phyloP scores from a whole-genome alignment of 1,284 basidiomycete species.

The Apiotrichum gracile region DNA sequence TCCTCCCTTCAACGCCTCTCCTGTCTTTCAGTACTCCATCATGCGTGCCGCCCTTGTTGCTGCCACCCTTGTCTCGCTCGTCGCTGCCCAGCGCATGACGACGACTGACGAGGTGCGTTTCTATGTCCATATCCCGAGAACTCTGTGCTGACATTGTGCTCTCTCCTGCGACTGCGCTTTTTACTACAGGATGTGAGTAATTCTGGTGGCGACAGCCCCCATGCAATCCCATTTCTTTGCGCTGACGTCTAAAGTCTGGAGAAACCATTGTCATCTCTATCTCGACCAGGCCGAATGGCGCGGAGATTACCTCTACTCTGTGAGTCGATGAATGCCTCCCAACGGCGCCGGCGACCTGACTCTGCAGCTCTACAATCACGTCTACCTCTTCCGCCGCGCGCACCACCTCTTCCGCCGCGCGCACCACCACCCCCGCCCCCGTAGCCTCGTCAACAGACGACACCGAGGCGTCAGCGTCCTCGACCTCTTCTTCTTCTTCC shows the following conservation, averaged over 20 bases:
- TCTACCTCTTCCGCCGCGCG: neutral
- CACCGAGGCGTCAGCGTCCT: neutral
- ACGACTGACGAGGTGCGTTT: neutral
- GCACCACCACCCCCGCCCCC: neutral
- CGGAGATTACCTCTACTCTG: conserved; percentile 20
- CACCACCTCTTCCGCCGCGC: neutral
- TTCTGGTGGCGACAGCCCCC: neutral
- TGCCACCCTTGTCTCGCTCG: neutral
- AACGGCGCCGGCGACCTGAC: neutral
- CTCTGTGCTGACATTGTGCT: neutral
- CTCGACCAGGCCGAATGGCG: conserved; percentile 26
- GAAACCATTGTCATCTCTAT: conserved; percentile 27
- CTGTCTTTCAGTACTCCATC: too few relatives aligned
- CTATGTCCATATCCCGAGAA: neutral
- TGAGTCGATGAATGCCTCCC: conserved; percentile 6
- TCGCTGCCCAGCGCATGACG: neutral
- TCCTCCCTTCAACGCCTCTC: too few relatives aligned
- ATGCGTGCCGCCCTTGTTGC: neutral
- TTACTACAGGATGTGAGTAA: neutral
- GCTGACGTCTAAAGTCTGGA: conserved; percentile 14
- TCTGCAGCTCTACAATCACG: neutral
- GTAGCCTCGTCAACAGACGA: too few relatives aligned
- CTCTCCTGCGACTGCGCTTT: neutral
- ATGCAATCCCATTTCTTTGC: too few relatives aligned
- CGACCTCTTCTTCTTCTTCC: neutral